A percentile compares a stretch with the other conserved stretches of the same genome.
Conservation (phyloP, 345 rosid species). For the Arabidopsis arenosa region DNA sequence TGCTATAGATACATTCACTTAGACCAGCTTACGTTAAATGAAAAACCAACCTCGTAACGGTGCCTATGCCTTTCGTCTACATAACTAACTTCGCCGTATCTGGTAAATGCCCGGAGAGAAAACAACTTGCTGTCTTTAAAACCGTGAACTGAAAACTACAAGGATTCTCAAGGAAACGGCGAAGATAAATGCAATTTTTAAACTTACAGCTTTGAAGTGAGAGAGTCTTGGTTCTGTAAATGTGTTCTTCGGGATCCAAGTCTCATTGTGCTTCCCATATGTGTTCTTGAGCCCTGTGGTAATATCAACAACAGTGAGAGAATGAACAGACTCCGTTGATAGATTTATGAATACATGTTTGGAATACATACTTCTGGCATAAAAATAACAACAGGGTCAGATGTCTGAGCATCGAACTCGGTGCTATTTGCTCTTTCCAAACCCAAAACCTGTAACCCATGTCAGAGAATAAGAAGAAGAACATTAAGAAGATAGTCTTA, state of each 20-base stretch:
- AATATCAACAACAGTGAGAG: conserved; percentile 19
- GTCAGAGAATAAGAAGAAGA: conserved; percentile 27
- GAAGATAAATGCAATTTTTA: conserved; percentile 9
- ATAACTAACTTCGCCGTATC: conserved; percentile 65
- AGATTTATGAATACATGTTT: conserved; percentile 25
- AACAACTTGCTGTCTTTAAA: conserved; percentile 4
- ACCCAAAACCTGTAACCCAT: conserved; percentile 71
- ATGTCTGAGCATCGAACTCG: conserved; percentile 80
- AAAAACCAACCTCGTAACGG: conserved; percentile 81
- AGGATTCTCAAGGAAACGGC: background rate
- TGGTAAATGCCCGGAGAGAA: conserved; percentile 42
- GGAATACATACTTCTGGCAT: conserved; percentile 84
- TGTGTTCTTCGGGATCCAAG: conserved; percentile 88
- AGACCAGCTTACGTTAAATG: conserved; percentile 2
- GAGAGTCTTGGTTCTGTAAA: conserved; percentile 68
- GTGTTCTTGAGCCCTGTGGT: conserved; percentile 90
- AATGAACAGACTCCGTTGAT: conserved; percentile 13
- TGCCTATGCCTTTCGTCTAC: conserved; percentile 93
- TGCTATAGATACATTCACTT: background rate
- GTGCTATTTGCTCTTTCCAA: conserved; percentile 80
- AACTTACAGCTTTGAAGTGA: conserved; percentile 83
- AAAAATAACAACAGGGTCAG: conserved; percentile 84
- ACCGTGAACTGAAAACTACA: conserved; percentile 14
- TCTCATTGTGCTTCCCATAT: conserved; percentile 99
- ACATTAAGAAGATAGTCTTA: background rate